These are phyloP conservation scores for Colletotrichum tropicicola DNA, from an alignment of 2,329 filamentous ascomycete species.

Conservation along the genomic window DNA sequence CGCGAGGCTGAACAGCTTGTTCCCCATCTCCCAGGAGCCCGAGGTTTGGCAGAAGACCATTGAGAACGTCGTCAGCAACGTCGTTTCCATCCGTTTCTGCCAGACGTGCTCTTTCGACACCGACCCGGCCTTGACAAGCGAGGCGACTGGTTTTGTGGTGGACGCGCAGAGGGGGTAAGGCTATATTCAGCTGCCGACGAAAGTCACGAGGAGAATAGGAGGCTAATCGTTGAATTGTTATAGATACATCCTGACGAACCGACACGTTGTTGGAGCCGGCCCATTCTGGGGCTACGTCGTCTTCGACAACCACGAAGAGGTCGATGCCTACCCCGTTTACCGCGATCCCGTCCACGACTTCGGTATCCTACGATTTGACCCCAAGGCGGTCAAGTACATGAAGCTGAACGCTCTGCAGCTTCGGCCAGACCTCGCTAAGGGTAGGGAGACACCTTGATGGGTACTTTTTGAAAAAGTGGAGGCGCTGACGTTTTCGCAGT, in stretches of 20 bases:
- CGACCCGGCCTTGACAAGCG: constrained; percentile 91
- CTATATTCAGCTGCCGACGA: not conserved
- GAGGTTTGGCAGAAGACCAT: constrained; percentile 94
- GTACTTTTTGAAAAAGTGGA: constrained; percentile 8
- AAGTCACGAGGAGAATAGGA: not conserved
- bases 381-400: constrained; percentile 97
- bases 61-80: constrained; percentile 91
- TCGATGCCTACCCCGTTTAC: constrained; percentile 96
- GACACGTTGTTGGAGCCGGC: constrained; percentile 93
- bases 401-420: constrained; percentile 81
- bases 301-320: constrained; percentile 98
- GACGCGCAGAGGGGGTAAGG: constrained; percentile 87
- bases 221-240: constrained; percentile 1
- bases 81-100: constrained; percentile 99
- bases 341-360: constrained; percentile 99
- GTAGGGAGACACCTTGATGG: constrained; percentile 39
- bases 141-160: constrained; percentile 97
- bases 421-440: constrained; percentile 83
- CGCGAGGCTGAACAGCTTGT: constrained; percentile 31
- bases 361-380: constrained; percentile 95
- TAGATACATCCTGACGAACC: constrained; percentile 84
- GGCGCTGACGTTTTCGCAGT: constrained; percentile 56
- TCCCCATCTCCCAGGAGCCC: constrained; percentile 31
- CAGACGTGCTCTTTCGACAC: constrained; percentile 98
- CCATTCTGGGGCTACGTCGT: constrained; percentile 99